A percentile compares a stretch with the other conserved stretches of the same genome.
phyloP scores from a whole-genome alignment of 768 basidiomycete genomes.

The Phanerochaete carnosa region DNA sequence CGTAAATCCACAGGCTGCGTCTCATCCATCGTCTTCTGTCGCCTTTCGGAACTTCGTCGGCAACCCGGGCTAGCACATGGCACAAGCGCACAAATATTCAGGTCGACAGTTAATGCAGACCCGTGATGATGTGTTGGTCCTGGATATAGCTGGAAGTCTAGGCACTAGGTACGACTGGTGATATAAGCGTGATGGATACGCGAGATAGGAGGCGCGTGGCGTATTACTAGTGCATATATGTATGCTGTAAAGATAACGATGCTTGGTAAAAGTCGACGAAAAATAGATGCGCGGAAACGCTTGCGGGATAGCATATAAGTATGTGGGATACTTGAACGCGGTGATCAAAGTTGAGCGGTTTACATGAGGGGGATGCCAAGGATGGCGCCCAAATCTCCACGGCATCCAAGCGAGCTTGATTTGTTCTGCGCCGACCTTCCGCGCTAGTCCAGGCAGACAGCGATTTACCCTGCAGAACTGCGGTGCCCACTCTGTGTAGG shows the following conservation, averaged over 20 bases:
- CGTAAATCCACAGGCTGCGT: not conserved
- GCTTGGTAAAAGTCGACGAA: not conserved
- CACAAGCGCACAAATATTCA: too few relatives aligned
- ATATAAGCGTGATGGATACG: not conserved
- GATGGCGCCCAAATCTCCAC: not conserved
- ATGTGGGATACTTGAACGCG: not conserved
- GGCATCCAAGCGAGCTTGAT: not conserved
- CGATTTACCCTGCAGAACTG: too few relatives aligned
- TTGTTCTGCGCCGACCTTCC: not conserved
- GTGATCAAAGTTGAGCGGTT: not conserved
- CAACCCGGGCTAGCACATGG: too few relatives aligned
- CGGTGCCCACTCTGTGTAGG: not conserved
- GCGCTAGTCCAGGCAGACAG: too few relatives aligned
- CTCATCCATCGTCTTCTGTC: not conserved
- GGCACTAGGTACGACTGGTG: too few relatives aligned
- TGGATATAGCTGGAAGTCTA: too few relatives aligned
- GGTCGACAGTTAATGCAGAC: too few relatives aligned
- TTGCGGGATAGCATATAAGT: not conserved
- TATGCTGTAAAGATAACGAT: too few relatives aligned
- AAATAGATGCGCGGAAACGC: not conserved
- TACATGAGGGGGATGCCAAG: not conserved
- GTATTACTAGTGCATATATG: too few relatives aligned
- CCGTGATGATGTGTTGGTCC: too few relatives aligned
- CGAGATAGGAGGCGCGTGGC: too few relatives aligned
- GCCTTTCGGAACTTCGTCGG: not conserved